Base-by-base conservation (phyloP, 2,329 filamentous ascomycete species). In the Penicillium hordei region DNA sequence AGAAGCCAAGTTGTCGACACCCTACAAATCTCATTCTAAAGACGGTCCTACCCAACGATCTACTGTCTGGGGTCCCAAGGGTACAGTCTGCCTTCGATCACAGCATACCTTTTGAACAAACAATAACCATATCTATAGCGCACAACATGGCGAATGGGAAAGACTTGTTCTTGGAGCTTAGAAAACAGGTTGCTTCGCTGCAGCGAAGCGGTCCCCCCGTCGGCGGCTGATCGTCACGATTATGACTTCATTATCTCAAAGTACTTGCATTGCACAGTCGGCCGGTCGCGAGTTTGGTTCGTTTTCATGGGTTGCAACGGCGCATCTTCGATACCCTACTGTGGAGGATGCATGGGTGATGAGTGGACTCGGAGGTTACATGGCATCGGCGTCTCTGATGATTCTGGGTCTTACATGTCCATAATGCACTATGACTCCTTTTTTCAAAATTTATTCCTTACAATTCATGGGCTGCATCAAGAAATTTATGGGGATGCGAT, bases 101-200 rank as follows among this genome's bases (percentile, higher is more conserved):
- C 25, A 23, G 54, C 64, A 50, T 66, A 21, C 13, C 34, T 44
- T 63, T 52, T 52, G n/a, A 36, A 29, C n/a, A 43, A 6, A 48
- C 31, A 51, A 42, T 52, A 43, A 57, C 42, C 36, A 48, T 46
- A 13, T 9, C 6, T 45, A 23, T 58, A 81, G 79, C 78, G 36
- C 79, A 79, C 57, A 71, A 72, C 2, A 80, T 80, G 79, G 75
- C 73, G 4, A 80, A 75, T 58, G 78, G 78, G 9, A 80, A 78
- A 65, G 79, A 80, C 59, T 81, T 81, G 67, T 80, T 79, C 65
- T 68, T 79, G 48, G 79, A 81, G 59, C 72, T 81, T 31, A 76
- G 78, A 40, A 80, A 79, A 64, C 79, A 81, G 60, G 67, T 81
- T 13, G 70, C 76, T 1, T 64, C 72, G 12, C 65, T 79, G 40